Evolutionary conservation across 139 green algal species (phyloP).

Genomic region (Closterium sp.): DNA sequence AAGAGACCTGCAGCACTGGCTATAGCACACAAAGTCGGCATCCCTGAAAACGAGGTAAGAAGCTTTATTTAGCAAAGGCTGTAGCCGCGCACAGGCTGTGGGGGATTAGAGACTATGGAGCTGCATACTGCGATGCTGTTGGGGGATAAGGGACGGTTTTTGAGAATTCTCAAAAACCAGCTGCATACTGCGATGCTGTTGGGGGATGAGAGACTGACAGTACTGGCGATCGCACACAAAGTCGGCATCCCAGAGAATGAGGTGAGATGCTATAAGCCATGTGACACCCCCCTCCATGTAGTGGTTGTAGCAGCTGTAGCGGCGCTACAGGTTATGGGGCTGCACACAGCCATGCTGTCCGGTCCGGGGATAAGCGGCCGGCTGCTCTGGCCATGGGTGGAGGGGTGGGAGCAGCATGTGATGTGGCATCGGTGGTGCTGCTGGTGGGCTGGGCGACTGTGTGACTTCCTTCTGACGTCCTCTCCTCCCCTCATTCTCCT

Average conservation of each 20-base stretch:
- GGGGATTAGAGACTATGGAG: conserved; percentile 48
- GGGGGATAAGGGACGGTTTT: too few species aligned
- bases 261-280: too few species aligned
- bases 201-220: too few species aligned
- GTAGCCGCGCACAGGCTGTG: conserved; percentile 25
- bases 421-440: too few species aligned
- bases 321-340: conserved; percentile 53
- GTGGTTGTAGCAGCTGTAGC: neutral
- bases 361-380: conserved; percentile 70
- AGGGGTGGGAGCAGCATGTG: conserved; percentile 73
- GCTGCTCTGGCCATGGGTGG: conserved; percentile 62
- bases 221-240: conserved; percentile 57
- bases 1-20: conserved; percentile 57
- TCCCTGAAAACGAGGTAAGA: conserved; percentile 35
- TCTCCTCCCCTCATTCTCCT: neutral
- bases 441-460: too few species aligned
- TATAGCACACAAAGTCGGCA: conserved; percentile 67
- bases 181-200: too few species aligned
- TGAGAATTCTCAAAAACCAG: too few species aligned
- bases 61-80: neutral
- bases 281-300: neutral
- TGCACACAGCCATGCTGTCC: conserved; percentile 71
- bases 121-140: conserved; percentile 70
- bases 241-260: conserved; percentile 60
- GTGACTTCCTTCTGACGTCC: too few species aligned